Evolutionary conservation across 305 asterid genomes (phyloP), one percentile per base, ranked within the genome.

Genomic region (Ilex paraguariensis): DNA sequence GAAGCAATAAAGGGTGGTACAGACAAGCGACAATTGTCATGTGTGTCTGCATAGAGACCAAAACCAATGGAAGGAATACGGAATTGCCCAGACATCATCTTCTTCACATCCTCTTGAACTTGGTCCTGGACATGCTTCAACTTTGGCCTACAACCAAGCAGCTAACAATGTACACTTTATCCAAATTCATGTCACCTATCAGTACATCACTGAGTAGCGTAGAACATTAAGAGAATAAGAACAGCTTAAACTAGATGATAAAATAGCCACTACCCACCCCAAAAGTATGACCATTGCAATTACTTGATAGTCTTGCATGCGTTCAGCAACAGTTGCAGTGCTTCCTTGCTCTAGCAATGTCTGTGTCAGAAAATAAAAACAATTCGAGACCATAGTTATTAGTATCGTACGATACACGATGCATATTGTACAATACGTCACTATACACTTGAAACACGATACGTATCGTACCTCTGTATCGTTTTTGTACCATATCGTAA

Each of bases 71-170:
- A 80, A 70, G 96, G 89, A 67, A 50, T 16, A 54, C 62, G 77
- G 65, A 93, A 81, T 68, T 82, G 90, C 75, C 79, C 79, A 64
- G 95, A 87, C 97, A 87, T 90, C 73, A 87, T 54, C 58, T 77
- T 84, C 91, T 86, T 90, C 75, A 90, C 97, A 57, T 83, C 81
- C 69, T 84, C 96, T 77, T 84, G 90, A 70, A 87, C 86, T 77
- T 81, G 86, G 55, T 69, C 77, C 74, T 84, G 86, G 63, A 90
- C 46, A 52, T 61, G 73, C 84, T 79, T 82, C 91, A 90, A 74
- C 84, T 85, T 90, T 16, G 99, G 97, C 81, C 98, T 89, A 64
- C 59, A 69, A 67, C 56, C 65, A 55, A 48, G 49, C 60, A 30
- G 40, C 36, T 31, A 52, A 48, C 59, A 8, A 36, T 8, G 42